Conservation (phyloP, 768 basidiomycete species). For the Panaeolus cyanescens region DNA sequence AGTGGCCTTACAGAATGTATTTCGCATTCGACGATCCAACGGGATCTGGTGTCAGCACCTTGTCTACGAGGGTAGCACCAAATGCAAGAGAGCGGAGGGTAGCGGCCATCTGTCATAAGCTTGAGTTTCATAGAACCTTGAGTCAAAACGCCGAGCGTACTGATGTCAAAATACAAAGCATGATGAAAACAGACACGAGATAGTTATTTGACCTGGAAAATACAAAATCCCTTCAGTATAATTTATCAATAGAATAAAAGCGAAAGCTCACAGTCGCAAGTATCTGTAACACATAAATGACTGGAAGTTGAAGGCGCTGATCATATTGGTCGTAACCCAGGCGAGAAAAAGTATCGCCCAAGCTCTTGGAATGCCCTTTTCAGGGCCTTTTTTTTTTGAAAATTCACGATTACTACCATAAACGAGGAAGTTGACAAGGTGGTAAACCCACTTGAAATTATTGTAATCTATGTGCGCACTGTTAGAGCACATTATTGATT, state of each 20-base stretch:
- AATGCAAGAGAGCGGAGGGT: background rate
- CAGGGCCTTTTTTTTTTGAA: background rate
- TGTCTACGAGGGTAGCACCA: background rate
- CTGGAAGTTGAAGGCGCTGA: background rate
- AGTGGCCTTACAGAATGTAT: background rate
- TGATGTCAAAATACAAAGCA: background rate
- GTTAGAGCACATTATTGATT: too few species aligned
- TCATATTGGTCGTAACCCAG: background rate
- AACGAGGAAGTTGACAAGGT: background rate
- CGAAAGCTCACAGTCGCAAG: background rate
- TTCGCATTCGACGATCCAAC: background rate
- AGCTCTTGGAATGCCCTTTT: background rate
- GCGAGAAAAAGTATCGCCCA: background rate
- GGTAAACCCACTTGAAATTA: background rate
- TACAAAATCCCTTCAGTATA: too few species aligned
- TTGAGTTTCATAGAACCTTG: background rate
- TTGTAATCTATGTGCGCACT: background rate
- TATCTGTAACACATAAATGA: background rate
- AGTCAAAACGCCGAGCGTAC: background rate
- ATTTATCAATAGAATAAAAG: background rate
- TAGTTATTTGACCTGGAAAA: background rate
- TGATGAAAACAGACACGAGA: background rate
- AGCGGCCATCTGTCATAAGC: background rate
- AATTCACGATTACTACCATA: background rate
- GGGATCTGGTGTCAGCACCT: background rate